Evolutionary conservation across 495 filamentous ascomycete species (phyloP).

Genomic region (Neurospora africana): DNA sequence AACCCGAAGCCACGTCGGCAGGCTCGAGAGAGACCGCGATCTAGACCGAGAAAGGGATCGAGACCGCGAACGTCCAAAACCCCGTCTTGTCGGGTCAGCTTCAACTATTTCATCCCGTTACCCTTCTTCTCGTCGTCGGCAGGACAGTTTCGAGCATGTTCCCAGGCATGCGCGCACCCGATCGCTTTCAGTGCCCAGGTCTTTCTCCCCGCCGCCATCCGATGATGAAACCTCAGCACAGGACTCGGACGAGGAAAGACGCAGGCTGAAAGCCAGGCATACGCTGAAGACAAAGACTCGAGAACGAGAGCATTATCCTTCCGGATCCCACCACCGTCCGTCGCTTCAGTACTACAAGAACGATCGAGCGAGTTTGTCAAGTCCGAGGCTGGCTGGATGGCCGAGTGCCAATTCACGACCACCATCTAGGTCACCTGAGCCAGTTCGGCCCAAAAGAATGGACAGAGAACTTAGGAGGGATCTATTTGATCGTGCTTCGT

Average conservation of each 20-base stretch:
- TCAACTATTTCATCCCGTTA: background rate
- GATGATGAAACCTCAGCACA: background rate
- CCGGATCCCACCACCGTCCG: background rate
- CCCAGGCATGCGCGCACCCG: background rate
- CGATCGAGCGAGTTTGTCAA: constrained; percentile 7
- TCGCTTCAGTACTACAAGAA: constrained; percentile 10
- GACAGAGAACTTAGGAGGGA: background rate
- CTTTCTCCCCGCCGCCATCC: background rate
- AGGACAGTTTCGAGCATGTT: background rate
- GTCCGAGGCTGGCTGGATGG: constrained; percentile 4
- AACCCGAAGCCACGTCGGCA: background rate
- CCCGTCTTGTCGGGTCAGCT: background rate
- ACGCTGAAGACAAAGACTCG: background rate
- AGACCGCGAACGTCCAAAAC: background rate
- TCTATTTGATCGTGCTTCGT: background rate
- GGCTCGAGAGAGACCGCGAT: background rate
- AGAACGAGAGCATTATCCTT: background rate
- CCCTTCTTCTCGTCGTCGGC: background rate
- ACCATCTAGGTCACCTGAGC: background rate
- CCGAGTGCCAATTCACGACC: background rate
- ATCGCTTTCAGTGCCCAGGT: background rate
- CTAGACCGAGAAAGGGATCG: background rate
- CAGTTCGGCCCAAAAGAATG: background rate
- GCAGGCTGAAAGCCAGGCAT: background rate
- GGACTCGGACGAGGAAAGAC: background rate